Percentiles rank a stretch among this genome's conserved stretches.
Conservation (phyloP, 352 stramenopile species). For the Pythium angustatum region DNA sequence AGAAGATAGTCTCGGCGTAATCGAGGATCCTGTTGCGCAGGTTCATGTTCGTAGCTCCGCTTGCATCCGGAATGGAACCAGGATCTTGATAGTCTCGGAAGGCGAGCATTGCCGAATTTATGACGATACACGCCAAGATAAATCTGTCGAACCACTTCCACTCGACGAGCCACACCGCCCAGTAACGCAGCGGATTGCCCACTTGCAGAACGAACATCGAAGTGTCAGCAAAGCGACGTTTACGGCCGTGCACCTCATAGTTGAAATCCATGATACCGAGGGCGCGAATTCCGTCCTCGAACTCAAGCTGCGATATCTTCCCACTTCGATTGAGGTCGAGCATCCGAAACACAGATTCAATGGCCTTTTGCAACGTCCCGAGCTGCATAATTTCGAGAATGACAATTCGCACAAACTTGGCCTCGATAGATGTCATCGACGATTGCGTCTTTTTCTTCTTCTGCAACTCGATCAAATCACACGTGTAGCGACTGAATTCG, state of each 20-base stretch:
- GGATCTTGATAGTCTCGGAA: conserved; percentile 56
- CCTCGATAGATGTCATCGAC: conserved; percentile 33
- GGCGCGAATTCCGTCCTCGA: conserved; percentile 41
- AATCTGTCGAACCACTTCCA: conserved; percentile 79
- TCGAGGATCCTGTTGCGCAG: conserved; percentile 44
- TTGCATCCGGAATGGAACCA: conserved; percentile 34
- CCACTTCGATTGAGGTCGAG: conserved; percentile 43
- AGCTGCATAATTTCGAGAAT: conserved; percentile 35
- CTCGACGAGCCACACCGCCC: conserved; percentile 46
- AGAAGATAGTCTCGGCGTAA: conserved; percentile 38
- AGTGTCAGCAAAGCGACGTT: conserved; percentile 41
- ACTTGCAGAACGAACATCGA: conserved; percentile 42
- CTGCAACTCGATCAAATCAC: conserved; percentile 37
- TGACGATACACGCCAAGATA: conserved; percentile 67
- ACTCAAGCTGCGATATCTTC: conserved; percentile 43
- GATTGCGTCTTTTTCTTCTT: conserved; percentile 34
- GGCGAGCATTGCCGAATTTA: conserved; percentile 67
- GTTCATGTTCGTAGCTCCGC: conserved; percentile 29
- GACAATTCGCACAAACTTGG: conserved; percentile 40
- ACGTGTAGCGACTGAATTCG: conserved; percentile 50
- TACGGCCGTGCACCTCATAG: conserved; percentile 45
- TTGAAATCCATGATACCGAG: conserved; percentile 51
- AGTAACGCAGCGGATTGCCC: conserved; percentile 39
- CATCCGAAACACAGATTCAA: conserved; percentile 42
- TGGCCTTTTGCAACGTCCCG: conserved; percentile 26